Evolutionary conservation across 2,329 filamentous ascomycete genomes (phyloP).

Genomic region (Microsporum audouinii): DNA sequence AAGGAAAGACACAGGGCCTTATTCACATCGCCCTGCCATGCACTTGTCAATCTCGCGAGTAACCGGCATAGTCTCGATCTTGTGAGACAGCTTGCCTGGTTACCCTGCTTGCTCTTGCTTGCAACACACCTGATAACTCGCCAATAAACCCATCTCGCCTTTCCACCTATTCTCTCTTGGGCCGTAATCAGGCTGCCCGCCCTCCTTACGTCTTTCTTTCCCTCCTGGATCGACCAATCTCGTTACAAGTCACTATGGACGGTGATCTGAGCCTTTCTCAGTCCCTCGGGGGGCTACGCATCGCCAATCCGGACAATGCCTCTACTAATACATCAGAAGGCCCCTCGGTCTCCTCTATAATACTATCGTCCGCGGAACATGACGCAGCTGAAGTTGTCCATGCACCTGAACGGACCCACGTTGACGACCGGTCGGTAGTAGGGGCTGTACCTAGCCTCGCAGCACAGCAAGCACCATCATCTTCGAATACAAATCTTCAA

Average conservation of each 20-base stretch:
- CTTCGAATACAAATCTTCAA: background rate
- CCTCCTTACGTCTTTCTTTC: background rate
- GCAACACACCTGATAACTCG: background rate
- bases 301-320: slow-evolving; percentile 86
- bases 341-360: background rate
- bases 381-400: background rate
- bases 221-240: background rate
- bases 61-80: slow-evolving; percentile 12
- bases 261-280: slow-evolving; percentile 86
- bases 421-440: background rate
- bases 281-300: slow-evolving; percentile 84
- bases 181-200: background rate
- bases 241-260: slow-evolving; percentile 51
- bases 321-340: slow-evolving; percentile 30
- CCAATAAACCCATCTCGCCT: background rate
- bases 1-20: background rate
- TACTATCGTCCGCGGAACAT: background rate
- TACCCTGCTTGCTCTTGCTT: slow-evolving; percentile 2
- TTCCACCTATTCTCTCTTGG: background rate
- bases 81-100: slow-evolving; percentile 11
- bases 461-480: background rate
- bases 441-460: background rate
- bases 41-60: slow-evolving; percentile 4
- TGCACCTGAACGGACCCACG: background rate
- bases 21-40: slow-evolving; percentile 9